Conservation (phyloP, 2,329 filamentous ascomycete species). For the Zopfia rhizophila region DNA sequence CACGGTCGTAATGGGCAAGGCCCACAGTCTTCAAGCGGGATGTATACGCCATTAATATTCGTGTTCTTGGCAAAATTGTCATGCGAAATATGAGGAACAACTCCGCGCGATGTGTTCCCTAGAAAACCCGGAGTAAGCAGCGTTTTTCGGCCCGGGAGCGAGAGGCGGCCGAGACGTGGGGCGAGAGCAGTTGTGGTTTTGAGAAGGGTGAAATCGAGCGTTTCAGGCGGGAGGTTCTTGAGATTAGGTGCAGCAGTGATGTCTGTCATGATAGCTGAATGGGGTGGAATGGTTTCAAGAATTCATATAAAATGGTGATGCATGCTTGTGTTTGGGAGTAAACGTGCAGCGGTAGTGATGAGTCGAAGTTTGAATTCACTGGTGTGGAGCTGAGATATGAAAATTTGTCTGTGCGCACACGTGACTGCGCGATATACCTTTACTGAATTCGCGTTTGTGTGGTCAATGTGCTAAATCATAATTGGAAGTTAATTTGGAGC, state of each 20-base stretch:
- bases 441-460: too few species aligned
- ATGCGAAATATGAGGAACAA: constrained; percentile 86
- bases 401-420: constrained; percentile 15
- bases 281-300: too few species aligned
- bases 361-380: too few species aligned
- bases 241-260: not conserved
- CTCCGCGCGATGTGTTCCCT: constrained; percentile 82
- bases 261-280: not conserved
- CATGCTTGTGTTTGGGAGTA: too few species aligned
- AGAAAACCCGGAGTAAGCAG: constrained; percentile 87
- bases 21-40: constrained; percentile 94
- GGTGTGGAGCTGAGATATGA: too few species aligned
- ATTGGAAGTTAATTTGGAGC: too few species aligned
- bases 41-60: constrained; percentile 75
- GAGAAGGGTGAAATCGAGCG: constrained; percentile 58
- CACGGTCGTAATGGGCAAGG: constrained; percentile 6
- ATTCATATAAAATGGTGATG: too few species aligned
- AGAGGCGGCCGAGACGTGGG: constrained; percentile 75
- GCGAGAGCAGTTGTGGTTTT: constrained; percentile 52
- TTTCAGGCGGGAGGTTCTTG: constrained; percentile 48
- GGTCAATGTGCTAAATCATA: too few species aligned
- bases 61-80: constrained; percentile 78
- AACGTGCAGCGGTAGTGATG: too few species aligned
- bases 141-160: constrained; percentile 69
- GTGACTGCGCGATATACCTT: constrained; percentile 14